A percentile compares a stretch with the other conserved stretches of the same genome.
These are phyloP conservation scores for Amanita phalloides DNA, from an alignment of 768 basidiomycete genomes.

Conservation along the genomic window DNA sequence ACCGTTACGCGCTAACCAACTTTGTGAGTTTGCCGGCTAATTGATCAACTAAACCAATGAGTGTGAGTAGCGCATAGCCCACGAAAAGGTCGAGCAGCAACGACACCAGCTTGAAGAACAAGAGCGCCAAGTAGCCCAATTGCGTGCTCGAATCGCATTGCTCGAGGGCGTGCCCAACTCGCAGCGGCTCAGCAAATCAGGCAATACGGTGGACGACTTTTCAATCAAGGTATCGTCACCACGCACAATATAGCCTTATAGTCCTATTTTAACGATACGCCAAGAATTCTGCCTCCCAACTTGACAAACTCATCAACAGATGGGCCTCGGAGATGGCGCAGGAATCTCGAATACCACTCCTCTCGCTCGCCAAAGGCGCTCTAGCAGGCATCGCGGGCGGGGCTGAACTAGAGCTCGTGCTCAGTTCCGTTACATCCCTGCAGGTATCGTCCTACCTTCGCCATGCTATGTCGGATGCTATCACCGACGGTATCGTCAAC, in stretches of 20 bases:
- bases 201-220: constrained; percentile 74
- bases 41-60: no score
- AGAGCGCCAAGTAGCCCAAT: constrained; percentile 68
- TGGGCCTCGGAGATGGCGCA: constrained; percentile 76
- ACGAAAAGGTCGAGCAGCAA: constrained; percentile 83
- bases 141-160: constrained; percentile 58
- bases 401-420: constrained; percentile 27
- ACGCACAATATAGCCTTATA: not conserved
- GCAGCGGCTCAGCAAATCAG: constrained; percentile 31
- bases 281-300: constrained; percentile 71
- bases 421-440: constrained; percentile 43
- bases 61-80: constrained; percentile 57
- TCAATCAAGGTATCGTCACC: constrained; percentile 62
- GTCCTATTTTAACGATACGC: not conserved
- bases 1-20: constrained; percentile 76
- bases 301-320: constrained; percentile 77
- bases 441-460: constrained; percentile 72
- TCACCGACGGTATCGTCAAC: constrained; percentile 74
- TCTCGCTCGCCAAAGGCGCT: constrained; percentile 44
- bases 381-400: constrained; percentile 47
- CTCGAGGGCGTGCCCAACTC: constrained; percentile 56
- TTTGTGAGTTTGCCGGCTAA: constrained; percentile 38
- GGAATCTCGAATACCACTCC: constrained; percentile 40
- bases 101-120: constrained; percentile 71
- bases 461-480: constrained; percentile 69